Percentiles rank a stretch among this genome's conserved stretches.
Evolutionary conservation across 148 eudicot species (phyloP).

Genomic region (Arbutus unedo): DNA sequence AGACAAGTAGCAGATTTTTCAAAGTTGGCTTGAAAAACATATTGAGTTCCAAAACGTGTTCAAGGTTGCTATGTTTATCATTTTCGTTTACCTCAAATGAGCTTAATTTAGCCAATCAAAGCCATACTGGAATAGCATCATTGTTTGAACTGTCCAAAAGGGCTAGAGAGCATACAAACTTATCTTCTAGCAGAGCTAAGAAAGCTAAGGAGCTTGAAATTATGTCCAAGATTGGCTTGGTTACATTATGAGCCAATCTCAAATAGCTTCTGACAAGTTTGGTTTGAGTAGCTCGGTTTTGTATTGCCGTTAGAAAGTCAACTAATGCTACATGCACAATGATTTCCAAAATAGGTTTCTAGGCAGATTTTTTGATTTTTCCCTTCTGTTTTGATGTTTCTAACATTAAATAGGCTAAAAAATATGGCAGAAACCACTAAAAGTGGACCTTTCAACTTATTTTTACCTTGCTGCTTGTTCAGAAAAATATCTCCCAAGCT

Average conservation of each 20-base stretch:
- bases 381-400: not conserved
- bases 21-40: not conserved
- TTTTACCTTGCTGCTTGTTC: constrained; percentile 92
- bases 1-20: not conserved
- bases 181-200: not conserved
- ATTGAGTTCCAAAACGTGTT: not conserved
- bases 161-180: not conserved
- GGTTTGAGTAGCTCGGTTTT: not conserved
- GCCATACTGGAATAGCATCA: not conserved
- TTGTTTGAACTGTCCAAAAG: not conserved
- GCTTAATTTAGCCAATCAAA: not conserved
- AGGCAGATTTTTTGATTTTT: not conserved
- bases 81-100: not conserved
- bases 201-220: not conserved
- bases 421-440: not conserved
- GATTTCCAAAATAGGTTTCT: not conserved
- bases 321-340: not conserved
- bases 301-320: not conserved
- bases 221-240: no score
- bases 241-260: not conserved
- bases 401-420: not conserved
- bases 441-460: not conserved
- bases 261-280: not conserved
- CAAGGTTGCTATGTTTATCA: not conserved
- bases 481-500: constrained; percentile 75